Conservation (phyloP, 2,329 filamentous ascomycete genomes). For the Tolypocladium endophyticum region DNA sequence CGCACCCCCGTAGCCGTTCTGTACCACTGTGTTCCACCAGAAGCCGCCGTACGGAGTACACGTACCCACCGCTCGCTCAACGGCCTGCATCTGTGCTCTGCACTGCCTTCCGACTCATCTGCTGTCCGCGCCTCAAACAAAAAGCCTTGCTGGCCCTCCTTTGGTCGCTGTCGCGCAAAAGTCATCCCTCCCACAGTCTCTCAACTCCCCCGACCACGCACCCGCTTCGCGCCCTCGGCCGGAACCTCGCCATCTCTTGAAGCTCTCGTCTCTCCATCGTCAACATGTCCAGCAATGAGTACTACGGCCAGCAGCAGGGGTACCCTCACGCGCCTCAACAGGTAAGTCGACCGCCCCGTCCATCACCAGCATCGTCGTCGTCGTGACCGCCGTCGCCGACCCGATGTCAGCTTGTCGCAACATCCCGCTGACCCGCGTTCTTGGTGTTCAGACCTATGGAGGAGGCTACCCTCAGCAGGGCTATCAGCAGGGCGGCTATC, state of each 20-base stretch:
- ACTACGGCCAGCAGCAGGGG: conserved; percentile 25
- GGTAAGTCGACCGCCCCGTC: conserved; percentile 16
- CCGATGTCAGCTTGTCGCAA: not conserved
- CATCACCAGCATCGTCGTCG: not conserved
- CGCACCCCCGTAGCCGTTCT: not conserved
- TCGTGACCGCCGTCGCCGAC: not conserved
- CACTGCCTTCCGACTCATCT: not conserved
- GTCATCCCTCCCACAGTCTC: not conserved
- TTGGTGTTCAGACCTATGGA: not conserved
- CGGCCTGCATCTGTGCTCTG: not conserved
- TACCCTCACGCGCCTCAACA: conserved; percentile 29
- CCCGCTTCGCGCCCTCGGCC: not conserved
- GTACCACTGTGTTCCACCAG: not conserved
- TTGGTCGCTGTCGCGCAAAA: not conserved
- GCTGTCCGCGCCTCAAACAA: not conserved
- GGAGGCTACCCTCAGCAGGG: conserved; percentile 16
- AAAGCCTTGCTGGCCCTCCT: not conserved
- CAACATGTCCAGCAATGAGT: conserved; percentile 30
- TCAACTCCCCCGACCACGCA: not conserved
- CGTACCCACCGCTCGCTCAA: not conserved
- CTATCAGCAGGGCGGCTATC: conserved; percentile 10
- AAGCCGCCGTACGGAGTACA: not conserved
- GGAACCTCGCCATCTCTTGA: not conserved
- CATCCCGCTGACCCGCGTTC: not conserved
- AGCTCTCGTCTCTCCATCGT: not conserved